A percentile compares a stretch with the other conserved stretches of the same genome.
Evolutionary conservation across 2,329 filamentous ascomycete genomes (phyloP).

Genomic region (Neofusicoccum laricinum): DNA sequence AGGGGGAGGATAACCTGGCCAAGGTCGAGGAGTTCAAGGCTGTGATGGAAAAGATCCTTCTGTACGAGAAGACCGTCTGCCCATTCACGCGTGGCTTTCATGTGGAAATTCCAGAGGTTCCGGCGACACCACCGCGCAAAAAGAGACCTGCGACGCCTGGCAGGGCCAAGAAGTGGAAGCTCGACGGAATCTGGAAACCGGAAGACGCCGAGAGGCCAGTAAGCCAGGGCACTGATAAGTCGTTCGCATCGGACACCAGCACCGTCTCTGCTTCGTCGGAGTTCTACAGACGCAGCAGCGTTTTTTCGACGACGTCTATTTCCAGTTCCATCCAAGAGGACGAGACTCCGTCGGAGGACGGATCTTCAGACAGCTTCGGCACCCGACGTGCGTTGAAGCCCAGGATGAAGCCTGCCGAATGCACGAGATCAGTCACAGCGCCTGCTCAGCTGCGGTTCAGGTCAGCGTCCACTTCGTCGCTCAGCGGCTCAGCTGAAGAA

Average conservation of each 20-base stretch:
- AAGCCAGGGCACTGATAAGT: conserved; percentile 29
- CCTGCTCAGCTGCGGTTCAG: neutral
- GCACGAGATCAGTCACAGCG: conserved; percentile 7
- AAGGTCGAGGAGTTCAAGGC: conserved; percentile 66
- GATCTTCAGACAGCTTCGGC: neutral
- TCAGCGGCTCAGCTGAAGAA: neutral
- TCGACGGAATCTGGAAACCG: conserved; percentile 48
- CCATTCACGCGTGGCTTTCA: conserved; percentile 78
- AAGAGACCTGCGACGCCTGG: conserved; percentile 64
- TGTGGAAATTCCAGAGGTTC: conserved; percentile 68
- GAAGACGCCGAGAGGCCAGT: conserved; percentile 36
- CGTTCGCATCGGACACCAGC: conserved; percentile 19
- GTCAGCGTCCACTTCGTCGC: neutral
- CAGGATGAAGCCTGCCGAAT: neutral
- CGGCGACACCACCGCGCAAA: conserved; percentile 58
- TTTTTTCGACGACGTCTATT: conserved; percentile 23
- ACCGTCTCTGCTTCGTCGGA: conserved; percentile 32
- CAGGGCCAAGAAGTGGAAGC: conserved; percentile 51
- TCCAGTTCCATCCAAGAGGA: conserved; percentile 30
- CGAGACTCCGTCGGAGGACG: conserved; percentile 14
- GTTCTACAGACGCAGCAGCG: conserved; percentile 31
- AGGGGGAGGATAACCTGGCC: conserved; percentile 60
- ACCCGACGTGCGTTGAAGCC: neutral
- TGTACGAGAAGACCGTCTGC: conserved; percentile 84
- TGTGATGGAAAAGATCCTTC: conserved; percentile 69